Percentiles rank a stretch among this genome's conserved stretches.
Evolutionary conservation across 176 grass and related monocot genomes (phyloP).

Genomic region (Thinopyrum elongatum): DNA sequence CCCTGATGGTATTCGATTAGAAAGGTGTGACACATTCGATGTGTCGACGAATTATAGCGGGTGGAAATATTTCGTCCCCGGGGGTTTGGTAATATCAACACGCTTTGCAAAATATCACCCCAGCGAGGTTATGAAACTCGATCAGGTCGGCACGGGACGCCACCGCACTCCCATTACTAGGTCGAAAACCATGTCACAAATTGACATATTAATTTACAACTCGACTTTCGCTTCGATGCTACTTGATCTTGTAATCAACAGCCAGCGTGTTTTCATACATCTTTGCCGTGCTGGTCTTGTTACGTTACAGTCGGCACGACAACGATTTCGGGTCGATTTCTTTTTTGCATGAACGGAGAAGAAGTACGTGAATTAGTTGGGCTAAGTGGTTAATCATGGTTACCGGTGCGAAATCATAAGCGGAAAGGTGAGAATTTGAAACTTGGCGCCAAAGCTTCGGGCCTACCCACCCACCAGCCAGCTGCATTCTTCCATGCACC

Average conservation of each 20-base stretch:
- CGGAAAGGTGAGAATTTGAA: conserved; percentile 3
- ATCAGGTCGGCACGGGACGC: background rate
- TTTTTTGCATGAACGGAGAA: background rate
- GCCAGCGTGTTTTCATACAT: conserved; percentile 21
- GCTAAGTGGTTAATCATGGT: background rate
- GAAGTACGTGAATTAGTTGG: background rate
- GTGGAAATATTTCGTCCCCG: too few relatives aligned
- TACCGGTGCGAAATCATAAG: background rate
- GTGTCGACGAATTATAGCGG: background rate
- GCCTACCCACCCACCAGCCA: background rate
- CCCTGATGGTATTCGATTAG: background rate
- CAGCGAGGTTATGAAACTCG: background rate
- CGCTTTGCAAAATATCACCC: background rate
- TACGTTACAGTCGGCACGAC: background rate
- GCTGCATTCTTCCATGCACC: background rate
- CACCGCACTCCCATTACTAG: background rate
- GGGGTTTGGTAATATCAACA: background rate
- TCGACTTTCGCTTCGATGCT: conserved; percentile 29
- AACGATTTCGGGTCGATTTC: background rate
- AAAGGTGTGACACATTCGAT: background rate
- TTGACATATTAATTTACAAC: background rate
- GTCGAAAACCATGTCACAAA: background rate
- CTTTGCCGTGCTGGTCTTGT: background rate
- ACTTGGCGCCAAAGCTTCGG: conserved; percentile 36
- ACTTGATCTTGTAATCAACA: background rate